Conservation (phyloP, 768 basidiomycete genomes). For the Amanita polypyramis region DNA sequence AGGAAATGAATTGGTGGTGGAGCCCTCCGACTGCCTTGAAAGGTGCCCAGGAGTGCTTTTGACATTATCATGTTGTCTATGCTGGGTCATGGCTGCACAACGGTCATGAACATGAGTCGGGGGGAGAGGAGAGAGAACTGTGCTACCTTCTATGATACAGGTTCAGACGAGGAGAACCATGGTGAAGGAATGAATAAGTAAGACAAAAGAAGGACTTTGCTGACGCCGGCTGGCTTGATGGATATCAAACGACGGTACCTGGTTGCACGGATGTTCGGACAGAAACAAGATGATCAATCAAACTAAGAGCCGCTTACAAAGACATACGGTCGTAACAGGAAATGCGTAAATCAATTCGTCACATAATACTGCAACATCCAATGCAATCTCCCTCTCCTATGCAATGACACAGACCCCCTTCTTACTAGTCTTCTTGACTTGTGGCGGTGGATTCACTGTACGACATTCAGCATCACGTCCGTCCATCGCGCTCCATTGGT, state of each 20-base stretch:
- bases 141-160: neutral
- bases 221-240: neutral
- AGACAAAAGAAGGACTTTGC: neutral
- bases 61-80: neutral
- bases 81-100: conserved; percentile 1
- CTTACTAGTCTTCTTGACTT: conserved; percentile 42
- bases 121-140: too few relatives aligned
- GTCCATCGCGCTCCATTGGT: neutral
- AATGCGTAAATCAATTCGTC: conserved; percentile 59
- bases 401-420: conserved; percentile 59
- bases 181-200: neutral
- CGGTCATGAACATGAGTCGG: neutral
- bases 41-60: conserved; percentile 19
- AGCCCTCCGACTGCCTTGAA: conserved; percentile 28
- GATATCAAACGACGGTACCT: neutral
- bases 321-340: conserved; percentile 59
- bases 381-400: conserved; percentile 29
- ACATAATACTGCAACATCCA: conserved; percentile 27
- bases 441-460: conserved; percentile 69
- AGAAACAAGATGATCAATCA: conserved; percentile 1
- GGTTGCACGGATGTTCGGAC: neutral
- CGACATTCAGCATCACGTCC: neutral
- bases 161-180: neutral
- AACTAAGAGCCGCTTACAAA: conserved; percentile 5
- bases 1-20: conserved; percentile 20